phyloP scores from a whole-genome alignment of 305 asterid genomes.

The Petunia hybrid region DNA sequence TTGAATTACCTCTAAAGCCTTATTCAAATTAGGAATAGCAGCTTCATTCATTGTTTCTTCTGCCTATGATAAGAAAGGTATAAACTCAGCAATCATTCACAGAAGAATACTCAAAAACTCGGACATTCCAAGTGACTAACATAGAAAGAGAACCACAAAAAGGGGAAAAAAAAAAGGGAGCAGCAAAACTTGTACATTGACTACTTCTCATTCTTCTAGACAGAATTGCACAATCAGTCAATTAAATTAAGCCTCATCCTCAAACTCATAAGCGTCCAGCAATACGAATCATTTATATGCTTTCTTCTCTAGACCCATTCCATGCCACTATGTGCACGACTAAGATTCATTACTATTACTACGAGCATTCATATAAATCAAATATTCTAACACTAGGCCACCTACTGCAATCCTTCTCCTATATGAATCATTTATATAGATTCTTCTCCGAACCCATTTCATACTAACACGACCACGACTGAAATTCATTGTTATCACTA shows the following conservation, averaged over 20 bases:
- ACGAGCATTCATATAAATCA: not conserved
- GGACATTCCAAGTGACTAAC: not conserved
- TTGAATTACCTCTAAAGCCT: constrained; percentile 73
- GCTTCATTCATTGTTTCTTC: constrained; percentile 80
- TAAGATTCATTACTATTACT: not conserved
- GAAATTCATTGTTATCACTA: not conserved
- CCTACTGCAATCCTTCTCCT: not conserved
- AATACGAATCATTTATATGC: not conserved
- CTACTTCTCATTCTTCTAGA: not conserved
- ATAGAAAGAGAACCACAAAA: not conserved
- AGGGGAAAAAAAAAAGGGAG: not conserved
- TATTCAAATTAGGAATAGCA: constrained; percentile 67
- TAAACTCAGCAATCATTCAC: not conserved
- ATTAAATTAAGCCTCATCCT: not conserved
- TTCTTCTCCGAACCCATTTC: too few relatives aligned
- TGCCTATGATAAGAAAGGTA: constrained; percentile 53
- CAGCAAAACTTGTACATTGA: not conserved
- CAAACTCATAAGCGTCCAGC: constrained; percentile 6
- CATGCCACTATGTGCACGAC: not conserved
- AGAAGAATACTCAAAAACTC: not conserved
- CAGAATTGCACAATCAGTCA: not conserved
- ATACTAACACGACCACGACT: not conserved
- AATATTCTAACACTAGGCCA: not conserved
- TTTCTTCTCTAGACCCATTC: not conserved
- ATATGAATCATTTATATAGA: too few relatives aligned